phyloP scores from a whole-genome alignment of 139 green algal genomes.

The Chlamydomonas sp. region DNA sequence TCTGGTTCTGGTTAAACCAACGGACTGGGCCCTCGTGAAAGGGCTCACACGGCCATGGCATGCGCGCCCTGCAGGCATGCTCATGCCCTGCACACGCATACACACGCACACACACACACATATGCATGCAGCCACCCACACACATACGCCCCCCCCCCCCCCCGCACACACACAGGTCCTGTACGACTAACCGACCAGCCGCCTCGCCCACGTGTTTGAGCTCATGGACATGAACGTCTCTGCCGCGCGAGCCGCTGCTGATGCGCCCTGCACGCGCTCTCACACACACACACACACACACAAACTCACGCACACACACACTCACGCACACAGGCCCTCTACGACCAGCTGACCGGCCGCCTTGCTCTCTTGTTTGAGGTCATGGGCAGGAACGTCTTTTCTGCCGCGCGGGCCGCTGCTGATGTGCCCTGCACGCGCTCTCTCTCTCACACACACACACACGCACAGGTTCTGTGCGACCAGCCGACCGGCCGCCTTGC shows the following conservation, averaged over 20 bases:
- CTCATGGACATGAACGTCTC: constrained; percentile 65
- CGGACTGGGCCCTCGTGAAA: too few relatives aligned
- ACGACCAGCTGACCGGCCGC: constrained; percentile 78
- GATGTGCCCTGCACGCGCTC: background rate
- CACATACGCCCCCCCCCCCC: too few relatives aligned
- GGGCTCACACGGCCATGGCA: too few relatives aligned
- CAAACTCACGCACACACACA: background rate
- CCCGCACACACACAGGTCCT: constrained; percentile 32
- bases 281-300: too few relatives aligned
- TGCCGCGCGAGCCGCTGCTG: background rate
- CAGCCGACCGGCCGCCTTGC: constrained; percentile 70
- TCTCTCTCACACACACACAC: background rate
- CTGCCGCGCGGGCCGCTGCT: too few relatives aligned
- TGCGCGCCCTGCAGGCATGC: too few relatives aligned
- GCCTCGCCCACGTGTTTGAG: constrained; percentile 77
- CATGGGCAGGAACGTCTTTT: constrained; percentile 74
- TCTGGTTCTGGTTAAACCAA: too few relatives aligned
- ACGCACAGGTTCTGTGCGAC: constrained; percentile 59
- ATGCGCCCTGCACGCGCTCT: background rate
- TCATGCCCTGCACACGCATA: background rate
- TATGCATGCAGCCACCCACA: background rate
- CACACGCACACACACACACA: too few relatives aligned
- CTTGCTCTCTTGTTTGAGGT: constrained; percentile 87
- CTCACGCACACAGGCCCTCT: constrained; percentile 37
- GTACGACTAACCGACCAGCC: constrained; percentile 73